These are phyloP conservation scores for Penicillium odoratum DNA, from an alignment of 495 filamentous ascomycete species.

Conservation along the genomic window DNA sequence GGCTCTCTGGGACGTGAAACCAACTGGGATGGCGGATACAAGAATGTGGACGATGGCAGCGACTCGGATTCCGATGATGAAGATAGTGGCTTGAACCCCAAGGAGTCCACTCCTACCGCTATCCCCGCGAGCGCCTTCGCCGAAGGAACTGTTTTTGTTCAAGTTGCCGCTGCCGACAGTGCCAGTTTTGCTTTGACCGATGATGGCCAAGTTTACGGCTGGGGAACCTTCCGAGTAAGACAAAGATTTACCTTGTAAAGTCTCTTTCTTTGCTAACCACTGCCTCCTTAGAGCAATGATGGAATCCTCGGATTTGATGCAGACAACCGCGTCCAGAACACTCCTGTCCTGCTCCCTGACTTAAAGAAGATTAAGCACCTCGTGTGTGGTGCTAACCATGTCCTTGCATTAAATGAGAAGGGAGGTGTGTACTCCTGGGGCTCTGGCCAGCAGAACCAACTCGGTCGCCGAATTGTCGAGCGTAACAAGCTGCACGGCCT, in stretches of 20 bases:
- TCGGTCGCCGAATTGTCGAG: slow-evolving; percentile 63
- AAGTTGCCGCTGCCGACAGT: slow-evolving; percentile 65
- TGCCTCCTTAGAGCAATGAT: slow-evolving; percentile 49
- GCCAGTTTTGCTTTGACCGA: slow-evolving; percentile 65
- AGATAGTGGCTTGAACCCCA: slow-evolving; percentile 58
- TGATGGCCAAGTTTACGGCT: slow-evolving; percentile 65
- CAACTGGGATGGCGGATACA: slow-evolving; percentile 60
- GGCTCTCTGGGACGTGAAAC: slow-evolving; percentile 65
- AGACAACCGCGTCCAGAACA: slow-evolving; percentile 41
- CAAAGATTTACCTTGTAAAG: background rate
- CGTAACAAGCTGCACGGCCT: slow-evolving; percentile 56
- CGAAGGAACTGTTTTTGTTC: slow-evolving; percentile 54
- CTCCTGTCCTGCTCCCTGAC: slow-evolving; percentile 49
- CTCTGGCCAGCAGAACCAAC: slow-evolving; percentile 61
- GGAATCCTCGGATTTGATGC: slow-evolving; percentile 57
- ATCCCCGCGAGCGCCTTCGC: slow-evolving; percentile 54
- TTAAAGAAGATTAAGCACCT: slow-evolving; percentile 60
- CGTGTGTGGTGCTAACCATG: slow-evolving; percentile 59
- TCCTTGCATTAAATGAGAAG: slow-evolving; percentile 57
- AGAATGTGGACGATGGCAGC: slow-evolving; percentile 59
- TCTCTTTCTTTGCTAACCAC: slow-evolving; percentile 19
- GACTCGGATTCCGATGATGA: slow-evolving; percentile 54
- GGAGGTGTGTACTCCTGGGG: slow-evolving; percentile 65
- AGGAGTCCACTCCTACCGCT: slow-evolving; percentile 58
- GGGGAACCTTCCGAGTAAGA: slow-evolving; percentile 69